Percentiles rank a stretch among this genome's conserved stretches.
These are phyloP conservation scores for Tricholoma saponaceum DNA, from an alignment of 768 basidiomycete species.

Conservation along the genomic window DNA sequence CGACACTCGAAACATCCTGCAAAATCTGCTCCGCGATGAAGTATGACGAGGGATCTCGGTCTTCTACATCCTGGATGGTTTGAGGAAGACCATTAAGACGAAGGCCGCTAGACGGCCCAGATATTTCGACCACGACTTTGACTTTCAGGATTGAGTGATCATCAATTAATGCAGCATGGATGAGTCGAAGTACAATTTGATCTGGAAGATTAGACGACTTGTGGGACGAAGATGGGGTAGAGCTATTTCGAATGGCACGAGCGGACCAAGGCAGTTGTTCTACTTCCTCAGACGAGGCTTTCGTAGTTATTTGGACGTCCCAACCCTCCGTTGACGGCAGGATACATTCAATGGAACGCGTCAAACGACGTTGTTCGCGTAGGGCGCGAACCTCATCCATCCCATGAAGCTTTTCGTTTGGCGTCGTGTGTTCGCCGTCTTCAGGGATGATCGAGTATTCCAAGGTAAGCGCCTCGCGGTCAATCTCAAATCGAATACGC, in stretches of 20 bases:
- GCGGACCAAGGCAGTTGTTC: slow-evolving; percentile 73
- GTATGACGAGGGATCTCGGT: slow-evolving; percentile 60
- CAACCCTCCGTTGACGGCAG: slow-evolving; percentile 76
- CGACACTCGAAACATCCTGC: slow-evolving; percentile 70
- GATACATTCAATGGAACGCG: slow-evolving; percentile 77
- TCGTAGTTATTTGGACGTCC: slow-evolving; percentile 79
- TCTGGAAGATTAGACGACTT: slow-evolving; percentile 32
- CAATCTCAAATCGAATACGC: slow-evolving; percentile 72
- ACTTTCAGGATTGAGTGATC: slow-evolving; percentile 82
- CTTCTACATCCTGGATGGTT: slow-evolving; percentile 58
- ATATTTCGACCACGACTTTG: slow-evolving; percentile 73
- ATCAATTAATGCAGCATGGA: slow-evolving; percentile 67
- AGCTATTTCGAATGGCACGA: slow-evolving; percentile 47
- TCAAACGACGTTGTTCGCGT: slow-evolving; percentile 66
- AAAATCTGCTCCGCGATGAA: slow-evolving; percentile 59
- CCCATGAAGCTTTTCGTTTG: slow-evolving; percentile 35
- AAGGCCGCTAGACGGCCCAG: slow-evolving; percentile 70
- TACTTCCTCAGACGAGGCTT: slow-evolving; percentile 68
- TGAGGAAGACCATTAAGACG: slow-evolving; percentile 86
- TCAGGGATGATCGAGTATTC: slow-evolving; percentile 83
- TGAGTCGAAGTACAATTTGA: slow-evolving; percentile 59
- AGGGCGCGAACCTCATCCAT: slow-evolving; percentile 61
- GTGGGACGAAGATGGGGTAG: slow-evolving; percentile 28
- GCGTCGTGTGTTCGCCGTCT: slow-evolving; percentile 46
- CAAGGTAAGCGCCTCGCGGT: slow-evolving; percentile 76